A percentile compares a stretch with the other conserved stretches of the same genome.
These are phyloP conservation scores for Begonia peltatifolia DNA, from an alignment of 306 rosid genomes.

Conservation along the genomic window DNA sequence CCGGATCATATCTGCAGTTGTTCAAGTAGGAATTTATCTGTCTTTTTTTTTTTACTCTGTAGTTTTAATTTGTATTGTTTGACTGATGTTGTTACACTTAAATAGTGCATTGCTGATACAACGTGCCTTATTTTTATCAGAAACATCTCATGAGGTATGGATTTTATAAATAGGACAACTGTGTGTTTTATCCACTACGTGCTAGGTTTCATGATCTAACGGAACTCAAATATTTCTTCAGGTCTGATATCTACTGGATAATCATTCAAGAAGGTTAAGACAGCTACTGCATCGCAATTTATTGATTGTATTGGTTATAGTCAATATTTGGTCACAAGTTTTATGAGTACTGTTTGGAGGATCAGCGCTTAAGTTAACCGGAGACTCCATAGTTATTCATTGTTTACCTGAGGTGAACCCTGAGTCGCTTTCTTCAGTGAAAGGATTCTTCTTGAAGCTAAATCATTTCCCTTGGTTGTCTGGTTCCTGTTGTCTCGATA, in stretches of 20 bases:
- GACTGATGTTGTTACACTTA: slow-evolving; percentile 5
- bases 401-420: too few species aligned
- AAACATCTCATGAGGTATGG: slow-evolving; percentile 50
- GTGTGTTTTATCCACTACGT: too few species aligned
- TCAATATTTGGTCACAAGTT: slow-evolving; percentile 15
- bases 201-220: slow-evolving; percentile 2
- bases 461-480: too few species aligned
- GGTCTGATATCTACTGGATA: slow-evolving; percentile 47
- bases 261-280: slow-evolving; percentile 31
- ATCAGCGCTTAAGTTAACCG: slow-evolving; percentile 19
- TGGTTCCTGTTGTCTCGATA: too few species aligned
- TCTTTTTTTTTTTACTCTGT: neutral
- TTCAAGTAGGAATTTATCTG: slow-evolving; percentile 36
- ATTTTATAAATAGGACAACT: neutral
- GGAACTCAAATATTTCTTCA: slow-evolving; percentile 13
- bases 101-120: slow-evolving; percentile 71
- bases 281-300: slow-evolving; percentile 12
- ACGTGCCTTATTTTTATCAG: slow-evolving; percentile 29
- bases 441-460: too few species aligned
- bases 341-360: slow-evolving; percentile 36
- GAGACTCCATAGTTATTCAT: slow-evolving; percentile 13
- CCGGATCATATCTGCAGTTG: slow-evolving; percentile 74
- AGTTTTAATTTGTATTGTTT: slow-evolving; percentile 6
- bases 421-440: too few species aligned
- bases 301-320: slow-evolving; percentile 24